Base-by-base conservation (phyloP, 169 alveolate genomes). In the Plasmodium fragile region DNA sequence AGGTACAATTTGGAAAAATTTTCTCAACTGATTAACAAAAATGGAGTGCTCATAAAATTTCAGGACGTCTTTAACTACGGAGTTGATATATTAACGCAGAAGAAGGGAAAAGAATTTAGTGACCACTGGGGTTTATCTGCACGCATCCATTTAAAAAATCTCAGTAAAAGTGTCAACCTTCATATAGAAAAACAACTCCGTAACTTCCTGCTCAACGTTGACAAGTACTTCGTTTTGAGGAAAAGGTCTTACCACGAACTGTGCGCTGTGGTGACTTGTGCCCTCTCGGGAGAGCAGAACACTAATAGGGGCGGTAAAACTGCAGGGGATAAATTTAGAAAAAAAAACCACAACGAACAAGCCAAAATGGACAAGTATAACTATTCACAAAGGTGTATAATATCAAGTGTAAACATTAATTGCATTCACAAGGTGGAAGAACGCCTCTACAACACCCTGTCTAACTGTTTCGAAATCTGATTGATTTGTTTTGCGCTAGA, bases 101-200 rank as follows among this genome's bases (percentile, higher is more conserved):
- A 65, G 78, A 89, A 41, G 71, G 72, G 72, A 25, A 89, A 79
- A 4, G 94, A 89, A 45, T 25, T 89, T 28, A 89, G 94, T 79
- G 94, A 89, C 41, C 94, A 89, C 28, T 89, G 94, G 94, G 75
- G 59, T 65, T 69, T 89, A 32, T 89, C 94, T n/a, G 90, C 94
- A 28, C 45, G 59, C 16, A 16, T 89, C 25, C 83, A 79, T 69
- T 10, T 89, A 25, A 89, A 89, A 59, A 79, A 89, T 59, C 30
- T 22, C 25, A 55, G 41, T 41, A 69, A 6, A 69, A 78, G 52
- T 39, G 55, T 77, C 18, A 89, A 79, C 82, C 52, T 89, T 30
- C 28, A 77, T n/a, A 89, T 89, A 79, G 94, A 89, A 41, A 59
- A 89, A 10, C 65, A 89, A 28, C 49, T 89, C 52, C 70, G 8